These are phyloP conservation scores for Lactarius hengduanensis DNA, from an alignment of 768 basidiomycete genomes.

Conservation along the genomic window DNA sequence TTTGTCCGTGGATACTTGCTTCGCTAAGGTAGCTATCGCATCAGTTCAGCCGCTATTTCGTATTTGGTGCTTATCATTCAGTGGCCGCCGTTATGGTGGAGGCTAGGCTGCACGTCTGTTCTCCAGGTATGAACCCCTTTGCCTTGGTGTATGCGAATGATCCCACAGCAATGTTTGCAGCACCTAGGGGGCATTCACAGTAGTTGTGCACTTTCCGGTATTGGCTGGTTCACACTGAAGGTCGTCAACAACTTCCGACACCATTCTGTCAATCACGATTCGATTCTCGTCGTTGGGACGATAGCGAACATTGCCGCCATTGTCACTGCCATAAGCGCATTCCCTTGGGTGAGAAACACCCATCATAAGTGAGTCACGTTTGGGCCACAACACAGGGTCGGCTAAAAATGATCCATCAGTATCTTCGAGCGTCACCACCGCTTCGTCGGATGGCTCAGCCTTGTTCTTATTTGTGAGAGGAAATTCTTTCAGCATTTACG, in stretches of 20 bases:
- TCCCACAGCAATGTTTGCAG: conserved; percentile 30
- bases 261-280: conserved; percentile 37
- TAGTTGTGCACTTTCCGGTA: conserved; percentile 42
- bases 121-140: conserved; percentile 48
- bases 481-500: not conserved
- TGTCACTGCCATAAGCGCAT: conserved; percentile 40
- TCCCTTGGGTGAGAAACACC: conserved; percentile 46
- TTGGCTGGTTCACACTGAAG: conserved; percentile 40
- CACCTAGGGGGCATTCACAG: conserved; percentile 48
- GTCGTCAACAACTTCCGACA: conserved; percentile 40
- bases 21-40: conserved; percentile 57
- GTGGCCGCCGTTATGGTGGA: conserved; percentile 74
- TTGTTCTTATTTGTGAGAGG: conserved; percentile 30
- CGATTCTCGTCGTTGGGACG: conserved; percentile 41
- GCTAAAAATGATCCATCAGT: conserved; percentile 33
- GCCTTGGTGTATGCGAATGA: not conserved
- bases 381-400: not conserved
- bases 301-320: conserved; percentile 41
- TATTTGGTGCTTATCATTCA: conserved; percentile 31
- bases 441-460: conserved; percentile 43
- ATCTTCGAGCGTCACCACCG: conserved; percentile 46
- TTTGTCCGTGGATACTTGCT: conserved; percentile 63
- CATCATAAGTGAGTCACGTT: conserved; percentile 41
- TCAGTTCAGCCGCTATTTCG: conserved; percentile 6
- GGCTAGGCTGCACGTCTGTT: conserved; percentile 70